phyloP scores from a whole-genome alignment of 352 stramenopile species.

The Aphanomyces stellatus region DNA sequence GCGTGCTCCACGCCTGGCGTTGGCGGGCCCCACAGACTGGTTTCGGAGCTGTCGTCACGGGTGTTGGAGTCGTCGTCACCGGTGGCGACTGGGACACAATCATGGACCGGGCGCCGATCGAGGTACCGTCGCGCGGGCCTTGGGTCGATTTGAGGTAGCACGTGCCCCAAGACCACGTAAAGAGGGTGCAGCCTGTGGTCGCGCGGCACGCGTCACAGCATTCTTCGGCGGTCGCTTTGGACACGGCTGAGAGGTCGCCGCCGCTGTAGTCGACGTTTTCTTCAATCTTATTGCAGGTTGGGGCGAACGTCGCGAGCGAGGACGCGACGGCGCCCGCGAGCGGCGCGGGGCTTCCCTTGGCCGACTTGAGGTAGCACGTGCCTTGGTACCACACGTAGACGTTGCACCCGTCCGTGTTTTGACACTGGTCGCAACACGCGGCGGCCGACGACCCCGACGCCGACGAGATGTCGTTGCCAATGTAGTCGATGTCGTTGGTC shows the following conservation, averaged over 20 bases:
- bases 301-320: not conserved
- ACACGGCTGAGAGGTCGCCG: slow-evolving; percentile 28
- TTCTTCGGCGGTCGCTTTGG: not conserved
- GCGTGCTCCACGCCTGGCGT: not conserved
- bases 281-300: slow-evolving; percentile 23
- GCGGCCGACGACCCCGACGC: not conserved
- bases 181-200: not conserved
- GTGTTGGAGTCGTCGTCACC: not conserved
- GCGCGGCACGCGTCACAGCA: slow-evolving; percentile 7
- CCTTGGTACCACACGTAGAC: slow-evolving; percentile 24
- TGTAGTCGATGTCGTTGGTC: slow-evolving; percentile 25
- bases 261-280: slow-evolving; percentile 23
- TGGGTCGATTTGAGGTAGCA: slow-evolving; percentile 20
- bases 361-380: slow-evolving; percentile 38
- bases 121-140: not conserved
- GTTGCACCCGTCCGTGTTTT: not conserved
- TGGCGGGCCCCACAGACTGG: not conserved
- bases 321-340: not conserved
- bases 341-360: slow-evolving; percentile 12
- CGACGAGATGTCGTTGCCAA: not conserved
- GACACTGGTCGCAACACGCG: slow-evolving; percentile 18
- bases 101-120: not conserved
- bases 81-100: not conserved
- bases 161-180: slow-evolving; percentile 2
- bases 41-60: not conserved